Base-by-base conservation (phyloP, 2,329 filamentous ascomycete genomes). In the Fusarium sp. region DNA sequence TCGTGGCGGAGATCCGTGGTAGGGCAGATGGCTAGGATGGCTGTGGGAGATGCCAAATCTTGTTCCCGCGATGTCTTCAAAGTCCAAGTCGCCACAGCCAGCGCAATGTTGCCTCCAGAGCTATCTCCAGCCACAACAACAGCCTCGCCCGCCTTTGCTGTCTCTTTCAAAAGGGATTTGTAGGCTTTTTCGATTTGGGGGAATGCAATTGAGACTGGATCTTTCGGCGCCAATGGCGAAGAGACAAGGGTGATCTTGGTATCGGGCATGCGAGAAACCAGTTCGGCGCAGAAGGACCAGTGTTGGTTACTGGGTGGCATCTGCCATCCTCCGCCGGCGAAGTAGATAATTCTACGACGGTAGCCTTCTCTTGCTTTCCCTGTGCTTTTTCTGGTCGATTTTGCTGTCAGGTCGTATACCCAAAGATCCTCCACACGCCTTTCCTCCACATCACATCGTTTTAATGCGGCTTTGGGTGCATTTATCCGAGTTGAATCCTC, bases 281-380 rank as follows among this genome's bases (percentile, higher is more conserved):
- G 74, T 58, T 84, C 81, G 0, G 82, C 78, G 55, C 81, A 79
- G 6, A 87, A 75, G 6, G 79, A 79, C 85, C 86, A 89, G 65
- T 89, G 87, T 51, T 85, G 79, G 0, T 75, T 68, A 3, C 79
- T 81, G 0, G 87, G 82, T 0, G 83, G 83, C 67, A 78, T 79
- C 64, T 85, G 84, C 83, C 86, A 89, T 4, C 84, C 85, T 6
- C 86, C 86, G 1, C 86, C 87, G 0, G 81, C 80, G 66, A 87
- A 87, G 64, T 88, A 89, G 64, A 85, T 83, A 23, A 89, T 74
- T 6, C 75, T 65, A 0, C 66, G 62, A 0, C 8, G 2, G 14
- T 68, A 58, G 4, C 53, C 4, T 3, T 18, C 42, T 9, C 36
- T 6, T 9, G 29, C 7, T 25, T 76, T 82, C 1, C 44, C 16